Percentiles rank a stretch among this genome's conserved stretches.
phyloP scores from a whole-genome alignment of 2,329 filamentous ascomycete genomes.

The Fusarium circinatum region DNA sequence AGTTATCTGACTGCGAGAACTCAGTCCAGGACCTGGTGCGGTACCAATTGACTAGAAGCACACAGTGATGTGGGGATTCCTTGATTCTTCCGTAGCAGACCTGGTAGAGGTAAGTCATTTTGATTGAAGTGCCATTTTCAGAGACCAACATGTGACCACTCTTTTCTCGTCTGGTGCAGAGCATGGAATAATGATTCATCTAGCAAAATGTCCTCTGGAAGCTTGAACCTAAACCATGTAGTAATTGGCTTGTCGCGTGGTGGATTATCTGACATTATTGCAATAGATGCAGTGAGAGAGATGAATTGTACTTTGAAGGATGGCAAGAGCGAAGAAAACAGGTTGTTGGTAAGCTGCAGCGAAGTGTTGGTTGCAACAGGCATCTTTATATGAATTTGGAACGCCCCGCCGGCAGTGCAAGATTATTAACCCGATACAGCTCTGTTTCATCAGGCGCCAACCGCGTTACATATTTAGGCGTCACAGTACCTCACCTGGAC shows the following conservation, averaged over 20 bases:
- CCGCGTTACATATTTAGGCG: too few species aligned
- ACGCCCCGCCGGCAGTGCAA: neutral
- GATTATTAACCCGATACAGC: neutral
- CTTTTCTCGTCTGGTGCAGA: neutral
- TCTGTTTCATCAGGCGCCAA: neutral
- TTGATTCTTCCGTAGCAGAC: neutral
- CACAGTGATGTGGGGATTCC: neutral
- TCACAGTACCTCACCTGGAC: too few species aligned
- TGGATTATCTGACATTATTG: fast-evolving
- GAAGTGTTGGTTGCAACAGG: neutral
- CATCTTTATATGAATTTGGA: neutral
- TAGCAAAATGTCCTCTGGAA: neutral
- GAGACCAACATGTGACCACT: neutral
- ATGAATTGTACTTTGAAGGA: neutral
- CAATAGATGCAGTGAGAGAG: neutral
- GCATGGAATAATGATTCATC: neutral
- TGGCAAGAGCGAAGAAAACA: neutral
- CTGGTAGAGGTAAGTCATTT: fast-evolving
- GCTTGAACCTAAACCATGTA: neutral
- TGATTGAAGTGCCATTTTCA: fast-evolving
- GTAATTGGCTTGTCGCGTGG: neutral
- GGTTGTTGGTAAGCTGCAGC: neutral
- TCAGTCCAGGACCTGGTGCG: neutral
- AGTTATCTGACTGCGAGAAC: neutral
- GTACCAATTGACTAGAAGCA: neutral